Conservation (phyloP, 1,284 basidiomycete genomes). For the Schizophyllum amplum region DNA sequence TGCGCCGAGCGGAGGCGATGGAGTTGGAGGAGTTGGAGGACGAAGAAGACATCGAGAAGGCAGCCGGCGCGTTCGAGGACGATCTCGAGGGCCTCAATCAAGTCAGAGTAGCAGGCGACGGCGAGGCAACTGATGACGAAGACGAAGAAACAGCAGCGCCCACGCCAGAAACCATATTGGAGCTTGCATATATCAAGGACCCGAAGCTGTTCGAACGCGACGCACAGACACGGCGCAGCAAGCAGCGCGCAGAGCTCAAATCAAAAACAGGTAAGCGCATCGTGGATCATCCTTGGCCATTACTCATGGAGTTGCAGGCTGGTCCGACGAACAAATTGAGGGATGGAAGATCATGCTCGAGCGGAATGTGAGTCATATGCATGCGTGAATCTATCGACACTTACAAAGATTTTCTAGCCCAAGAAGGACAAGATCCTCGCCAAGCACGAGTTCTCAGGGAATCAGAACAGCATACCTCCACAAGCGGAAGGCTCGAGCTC, state of each 20-base stretch:
- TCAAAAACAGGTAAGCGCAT: conserved; percentile 47
- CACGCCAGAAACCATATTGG: conserved; percentile 57
- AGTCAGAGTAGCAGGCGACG: conserved; percentile 47
- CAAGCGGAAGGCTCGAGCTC: conserved; percentile 10
- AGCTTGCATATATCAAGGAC: conserved; percentile 68
- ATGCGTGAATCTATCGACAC: conserved; percentile 3
- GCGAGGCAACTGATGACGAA: conserved; percentile 46
- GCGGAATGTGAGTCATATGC: conserved; percentile 57
- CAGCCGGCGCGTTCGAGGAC: conserved; percentile 32
- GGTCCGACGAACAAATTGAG: conserved; percentile 77
- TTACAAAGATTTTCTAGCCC: conserved; percentile 36
- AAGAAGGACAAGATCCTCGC: conserved; percentile 62
- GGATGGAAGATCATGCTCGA: conserved; percentile 87
- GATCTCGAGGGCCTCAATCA: conserved; percentile 39
- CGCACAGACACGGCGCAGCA: conserved; percentile 57
- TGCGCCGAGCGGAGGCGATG: conserved; percentile 67
- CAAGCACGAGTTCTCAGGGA: conserved; percentile 70
- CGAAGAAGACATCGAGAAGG: conserved; percentile 21
- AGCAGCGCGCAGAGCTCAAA: conserved; percentile 55
- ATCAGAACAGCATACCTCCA: conserved; percentile 26
- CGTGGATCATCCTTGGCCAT: neutral
- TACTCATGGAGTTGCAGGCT: conserved; percentile 34
- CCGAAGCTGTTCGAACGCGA: conserved; percentile 74
- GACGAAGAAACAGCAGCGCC: conserved; percentile 20
- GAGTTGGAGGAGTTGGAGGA: conserved; percentile 55